These are phyloP conservation scores for Trichophyton rubrum DNA, from an alignment of 2,329 filamentous ascomycete species.

Conservation along the genomic window DNA sequence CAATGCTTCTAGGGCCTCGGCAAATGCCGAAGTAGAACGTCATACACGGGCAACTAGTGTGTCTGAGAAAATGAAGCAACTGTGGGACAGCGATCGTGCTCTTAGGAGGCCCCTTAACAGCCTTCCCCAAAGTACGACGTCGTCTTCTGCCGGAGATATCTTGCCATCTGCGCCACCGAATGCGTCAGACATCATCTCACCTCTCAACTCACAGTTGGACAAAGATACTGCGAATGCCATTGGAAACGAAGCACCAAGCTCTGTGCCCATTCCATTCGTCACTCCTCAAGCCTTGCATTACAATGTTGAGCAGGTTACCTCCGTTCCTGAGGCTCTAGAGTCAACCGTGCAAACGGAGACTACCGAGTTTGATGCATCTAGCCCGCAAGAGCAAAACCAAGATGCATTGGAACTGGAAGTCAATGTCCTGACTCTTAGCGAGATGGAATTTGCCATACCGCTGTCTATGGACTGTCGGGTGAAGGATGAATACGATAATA, in stretches of 20 bases:
- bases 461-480: slow-evolving; percentile 34
- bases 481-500: slow-evolving; percentile 31
- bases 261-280: slow-evolving; percentile 18
- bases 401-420: slow-evolving; percentile 12
- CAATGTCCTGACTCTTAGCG: slow-evolving; percentile 26
- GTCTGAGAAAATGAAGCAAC: slow-evolving; percentile 22
- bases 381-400: slow-evolving; percentile 1
- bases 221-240: slow-evolving; percentile 18
- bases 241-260: slow-evolving; percentile 14
- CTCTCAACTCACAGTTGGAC: slow-evolving; percentile 28
- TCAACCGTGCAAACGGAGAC: not conserved
- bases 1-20: not conserved
- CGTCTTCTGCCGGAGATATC: slow-evolving; percentile 33
- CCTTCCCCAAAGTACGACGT: slow-evolving; percentile 24
- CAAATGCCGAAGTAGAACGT: slow-evolving; percentile 14
- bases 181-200: slow-evolving; percentile 21
- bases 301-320: slow-evolving; percentile 9
- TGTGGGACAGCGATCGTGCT: slow-evolving; percentile 20
- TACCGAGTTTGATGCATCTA: slow-evolving; percentile 4
- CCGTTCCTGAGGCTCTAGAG: slow-evolving; percentile 4
- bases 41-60: slow-evolving; percentile 21
- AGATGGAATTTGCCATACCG: slow-evolving; percentile 30
- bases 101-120: slow-evolving; percentile 15
- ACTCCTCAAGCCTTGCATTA: slow-evolving; percentile 20
- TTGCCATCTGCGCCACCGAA: slow-evolving; percentile 21